A percentile compares a stretch with the other conserved stretches of the same genome.
Evolutionary conservation across 2,329 filamentous ascomycete species (phyloP).

Genomic region (Zarea fungicola): DNA sequence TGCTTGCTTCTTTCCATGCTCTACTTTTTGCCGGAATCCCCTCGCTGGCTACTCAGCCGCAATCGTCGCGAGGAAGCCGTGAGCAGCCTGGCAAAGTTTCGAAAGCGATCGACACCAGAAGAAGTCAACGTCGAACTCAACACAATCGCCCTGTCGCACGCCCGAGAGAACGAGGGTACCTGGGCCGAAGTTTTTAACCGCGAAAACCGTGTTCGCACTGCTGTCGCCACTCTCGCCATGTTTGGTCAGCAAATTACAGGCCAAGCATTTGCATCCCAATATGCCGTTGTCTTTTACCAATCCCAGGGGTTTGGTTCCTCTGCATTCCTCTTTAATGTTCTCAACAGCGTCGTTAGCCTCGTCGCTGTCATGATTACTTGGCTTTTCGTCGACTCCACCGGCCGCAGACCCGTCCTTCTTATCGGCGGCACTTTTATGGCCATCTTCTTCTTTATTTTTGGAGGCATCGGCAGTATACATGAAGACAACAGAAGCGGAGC

Average conservation of each 20-base stretch:
- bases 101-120: constrained; percentile 24
- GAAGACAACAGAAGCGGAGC: background rate
- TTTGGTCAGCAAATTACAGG: constrained; percentile 29
- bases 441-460: constrained; percentile 21
- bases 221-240: constrained; percentile 24
- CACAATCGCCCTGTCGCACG: constrained; percentile 16
- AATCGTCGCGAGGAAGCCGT: constrained; percentile 32
- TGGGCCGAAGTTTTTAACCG: constrained; percentile 21
- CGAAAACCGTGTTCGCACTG: constrained; percentile 19
- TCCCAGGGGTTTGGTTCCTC: constrained; percentile 21
- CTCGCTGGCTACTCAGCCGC: constrained; percentile 38
- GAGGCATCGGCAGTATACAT: constrained; percentile 15
- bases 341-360: constrained; percentile 16
- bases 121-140: constrained; percentile 22
- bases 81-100: constrained; percentile 27
- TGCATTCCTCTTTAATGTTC: constrained; percentile 23
- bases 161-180: constrained; percentile 18
- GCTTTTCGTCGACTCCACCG: constrained; percentile 22
- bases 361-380: constrained; percentile 18
- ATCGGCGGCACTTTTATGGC: constrained; percentile 21
- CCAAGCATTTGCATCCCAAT: constrained; percentile 26
- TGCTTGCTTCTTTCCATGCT: constrained; percentile 30
- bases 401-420: constrained; percentile 22
- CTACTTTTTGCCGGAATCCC: constrained; percentile 38
- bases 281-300: constrained; percentile 27